Base-by-base conservation (phyloP, 2,329 filamentous ascomycete genomes). In the Hysterium pulicare region DNA sequence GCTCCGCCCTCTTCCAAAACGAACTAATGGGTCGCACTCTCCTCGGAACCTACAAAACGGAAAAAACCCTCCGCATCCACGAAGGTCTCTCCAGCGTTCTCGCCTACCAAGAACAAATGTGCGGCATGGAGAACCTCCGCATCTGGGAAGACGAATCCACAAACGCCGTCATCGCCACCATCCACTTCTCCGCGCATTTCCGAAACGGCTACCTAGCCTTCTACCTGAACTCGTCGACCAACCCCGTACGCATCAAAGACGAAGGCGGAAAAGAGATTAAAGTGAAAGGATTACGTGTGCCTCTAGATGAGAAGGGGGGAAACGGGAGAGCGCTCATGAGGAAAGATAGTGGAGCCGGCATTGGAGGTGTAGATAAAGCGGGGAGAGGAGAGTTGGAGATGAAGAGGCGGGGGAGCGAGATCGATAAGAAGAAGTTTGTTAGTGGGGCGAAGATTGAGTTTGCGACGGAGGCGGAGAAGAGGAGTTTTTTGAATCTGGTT, bases 21-120 rank as follows among this genome's bases (percentile, higher is more conserved):
- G 70, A 70, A 32, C 57, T 74, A 7, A 72, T 72, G 57, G 71
- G 71, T 22, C 64, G 69, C 23, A 64, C 58, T 4, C 64, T 75
- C 6, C 52, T 74, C 1, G 68, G 64, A 2, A 68, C 64, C 3
- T 73, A 63, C 44, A 61, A 65, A 23, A 73, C 70, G 0, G 64
- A 62, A 23, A 70, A 71, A 42, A 73, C 70, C 1, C 66, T 68
- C 24, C 68, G 72, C 19, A 57, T 71, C 7, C 71, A 72, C 50
- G 64, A 71, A 41, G 71, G 71, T 4, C 38, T 73, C 15, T 55
- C 60, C 16, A 62, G 66, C 1, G 59, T 66, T 0, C 68, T 73
- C 40, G 58, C 67, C 3, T 71, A 72, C 42, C 68, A 72, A 40
- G 71, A 73, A 48, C 71, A 74, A 50, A 71, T 75, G 59, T 72